Evolutionary conservation across 768 basidiomycete species (phyloP).

Genomic region (Mycena venus): DNA sequence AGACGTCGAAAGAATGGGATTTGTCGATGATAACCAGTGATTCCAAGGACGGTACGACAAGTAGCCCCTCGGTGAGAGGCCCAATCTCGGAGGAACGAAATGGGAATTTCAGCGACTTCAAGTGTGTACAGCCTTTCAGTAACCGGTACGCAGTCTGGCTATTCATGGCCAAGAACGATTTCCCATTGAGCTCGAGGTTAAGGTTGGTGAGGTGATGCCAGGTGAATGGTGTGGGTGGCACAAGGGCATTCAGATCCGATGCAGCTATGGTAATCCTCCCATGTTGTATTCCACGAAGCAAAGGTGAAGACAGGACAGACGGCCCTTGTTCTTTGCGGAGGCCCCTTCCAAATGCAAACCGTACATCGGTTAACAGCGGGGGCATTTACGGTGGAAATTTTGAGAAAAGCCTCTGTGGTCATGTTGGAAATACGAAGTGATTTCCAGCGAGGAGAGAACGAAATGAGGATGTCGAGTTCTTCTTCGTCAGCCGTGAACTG

Average conservation of each 20-base stretch:
- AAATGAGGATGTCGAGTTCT: too few species aligned
- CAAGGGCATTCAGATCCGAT: not conserved
- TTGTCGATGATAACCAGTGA: not conserved
- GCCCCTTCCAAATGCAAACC: not conserved
- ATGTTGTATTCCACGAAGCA: not conserved
- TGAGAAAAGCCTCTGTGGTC: not conserved
- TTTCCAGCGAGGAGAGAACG: not conserved
- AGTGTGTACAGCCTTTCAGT: not conserved
- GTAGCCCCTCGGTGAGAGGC: not conserved
- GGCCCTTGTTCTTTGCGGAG: not conserved
- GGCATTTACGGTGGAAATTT: not conserved
- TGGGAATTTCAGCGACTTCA: not conserved
- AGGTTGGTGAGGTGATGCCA: not conserved
- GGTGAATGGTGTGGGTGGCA: not conserved
- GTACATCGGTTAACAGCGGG: not conserved
- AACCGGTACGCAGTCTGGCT: not conserved
- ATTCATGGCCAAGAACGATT: too few species aligned
- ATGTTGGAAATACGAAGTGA: not conserved
- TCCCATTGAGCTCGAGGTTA: not conserved
- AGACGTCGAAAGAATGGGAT: not conserved
- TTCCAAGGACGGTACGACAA: not conserved
- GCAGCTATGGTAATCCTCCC: not conserved
- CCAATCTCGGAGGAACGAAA: too few species aligned
- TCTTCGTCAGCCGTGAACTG: too few species aligned
- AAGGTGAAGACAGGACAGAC: not conserved